Base-by-base conservation (phyloP, 371 early-diverging fungal genomes). In the Mucor velutinosus region DNA sequence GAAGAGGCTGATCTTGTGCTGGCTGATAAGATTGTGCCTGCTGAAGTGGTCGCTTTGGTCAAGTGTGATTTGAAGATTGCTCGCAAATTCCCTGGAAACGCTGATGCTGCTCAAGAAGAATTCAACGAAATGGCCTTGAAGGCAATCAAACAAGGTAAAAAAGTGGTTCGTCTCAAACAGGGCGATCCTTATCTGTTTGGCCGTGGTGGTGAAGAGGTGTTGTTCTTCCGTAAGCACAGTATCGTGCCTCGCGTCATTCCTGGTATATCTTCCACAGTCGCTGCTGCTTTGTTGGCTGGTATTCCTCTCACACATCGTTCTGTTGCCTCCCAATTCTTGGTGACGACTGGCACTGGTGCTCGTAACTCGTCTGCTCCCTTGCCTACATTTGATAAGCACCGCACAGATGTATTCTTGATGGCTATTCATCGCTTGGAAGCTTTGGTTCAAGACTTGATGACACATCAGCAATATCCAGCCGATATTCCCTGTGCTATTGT, bases 171-270 rank as follows among this genome's bases (percentile, higher is more conserved):
- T 58, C 79, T 97, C 59, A 96, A 97, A 56, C 82, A 82, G 75
- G 97, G 97, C 55, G 96, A 97, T 75, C 95, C 95, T 33, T 96
- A 92, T 77, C 82, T 97, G 21, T 96, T 95, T 79, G 96, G 96
- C 25, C 89, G 97, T 41, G 96, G 96, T 47, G 96, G 92, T 17
- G 97, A 97, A 75, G 97, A 97, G 66, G 83, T 91, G 8, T 66
- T 92, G 29, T 92, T 87, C 70, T 93, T 93, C 76, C 81, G 89
- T 37, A 74, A 82, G 15, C 82, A 88, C 66, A 90, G 89, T 21
- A 88, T 82, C 57, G 82, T 85, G 29, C 76, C 90, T 17, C 83
- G 82, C 6, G 88, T 94, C n/a, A 81, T 96, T 5, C 95, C 97
- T 6, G 97, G 97, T 19, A 80, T 96, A 8, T 92, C 94, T 0